Evolutionary conservation across 768 basidiomycete genomes (phyloP).

Genomic region (Podaxis sp.): DNA sequence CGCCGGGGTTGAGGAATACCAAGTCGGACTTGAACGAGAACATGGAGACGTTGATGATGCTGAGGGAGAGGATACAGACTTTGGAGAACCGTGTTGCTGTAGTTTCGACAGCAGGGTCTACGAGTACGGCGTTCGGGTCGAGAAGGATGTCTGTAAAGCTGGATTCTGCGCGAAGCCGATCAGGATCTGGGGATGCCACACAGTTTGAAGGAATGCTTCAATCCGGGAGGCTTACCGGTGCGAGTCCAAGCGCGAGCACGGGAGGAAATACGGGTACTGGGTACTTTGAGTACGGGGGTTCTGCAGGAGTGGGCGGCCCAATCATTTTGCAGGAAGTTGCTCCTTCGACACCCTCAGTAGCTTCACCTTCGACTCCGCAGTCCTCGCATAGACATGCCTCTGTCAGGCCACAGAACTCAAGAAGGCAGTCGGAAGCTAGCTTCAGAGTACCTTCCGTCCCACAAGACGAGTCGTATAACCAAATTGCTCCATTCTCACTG

Average conservation of each 20-base stretch:
- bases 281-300: background rate
- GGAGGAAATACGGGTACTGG: background rate
- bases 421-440: background rate
- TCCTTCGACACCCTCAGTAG: background rate
- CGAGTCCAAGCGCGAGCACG: background rate
- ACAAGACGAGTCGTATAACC: constrained; percentile 6
- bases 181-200: too few species aligned
- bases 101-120: background rate
- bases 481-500: constrained; percentile 41
- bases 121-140: too few species aligned
- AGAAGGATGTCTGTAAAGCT: too few species aligned
- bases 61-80: constrained; percentile 5
- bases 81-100: constrained; percentile 10
- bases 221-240: background rate
- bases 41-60: constrained; percentile 1
- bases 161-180: too few species aligned
- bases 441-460: constrained; percentile 1
- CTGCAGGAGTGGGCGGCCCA: background rate
- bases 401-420: background rate
- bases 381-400: background rate
- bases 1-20: background rate
- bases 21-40: constrained; percentile 11
- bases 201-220: background rate
- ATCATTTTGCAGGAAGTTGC: background rate
- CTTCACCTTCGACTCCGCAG: constrained; percentile 1